Evolutionary conservation across 2,329 filamentous ascomycete genomes (phyloP).

Genomic region (Verticillium isaacii): DNA sequence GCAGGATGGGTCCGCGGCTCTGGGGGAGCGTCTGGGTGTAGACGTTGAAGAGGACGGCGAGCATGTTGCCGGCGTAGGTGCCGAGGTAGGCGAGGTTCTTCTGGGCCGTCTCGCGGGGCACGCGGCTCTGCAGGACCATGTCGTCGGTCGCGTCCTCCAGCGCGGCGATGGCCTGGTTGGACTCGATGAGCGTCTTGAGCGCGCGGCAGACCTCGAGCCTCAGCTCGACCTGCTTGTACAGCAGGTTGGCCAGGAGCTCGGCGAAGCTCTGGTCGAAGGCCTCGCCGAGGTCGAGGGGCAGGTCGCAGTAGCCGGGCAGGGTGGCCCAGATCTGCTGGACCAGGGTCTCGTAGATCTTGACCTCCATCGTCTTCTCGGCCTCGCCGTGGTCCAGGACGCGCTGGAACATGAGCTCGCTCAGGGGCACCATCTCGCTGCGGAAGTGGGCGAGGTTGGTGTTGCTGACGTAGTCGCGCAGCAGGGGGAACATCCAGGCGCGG

Average conservation of each 20-base stretch:
- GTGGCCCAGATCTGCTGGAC: constrained; percentile 95
- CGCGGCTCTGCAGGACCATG: constrained; percentile 70
- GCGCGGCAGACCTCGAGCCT: constrained; percentile 83
- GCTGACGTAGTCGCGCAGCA: constrained; percentile 82
- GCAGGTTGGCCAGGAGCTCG: constrained; percentile 82
- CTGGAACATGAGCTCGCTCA: constrained; percentile 89
- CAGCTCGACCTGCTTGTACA: constrained; percentile 88
- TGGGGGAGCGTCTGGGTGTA: constrained; percentile 95
- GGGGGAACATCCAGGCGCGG: constrained; percentile 89
- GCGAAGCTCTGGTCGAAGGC: constrained; percentile 86
- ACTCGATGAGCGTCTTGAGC: constrained; percentile 83
- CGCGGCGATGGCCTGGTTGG: constrained; percentile 75
- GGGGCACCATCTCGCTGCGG: constrained; percentile 75
- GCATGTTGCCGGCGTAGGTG: constrained; percentile 76
- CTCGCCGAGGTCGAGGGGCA: constrained; percentile 72
- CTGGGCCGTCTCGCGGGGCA: constrained; percentile 69
- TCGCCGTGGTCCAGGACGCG: constrained; percentile 76
- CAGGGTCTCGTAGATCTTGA: constrained; percentile 96
- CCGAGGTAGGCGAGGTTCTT: constrained; percentile 81
- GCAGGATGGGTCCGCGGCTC: constrained; percentile 82
- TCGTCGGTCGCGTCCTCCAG: constrained; percentile 64
- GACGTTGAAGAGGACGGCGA: constrained; percentile 97
- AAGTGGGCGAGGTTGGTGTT: constrained; percentile 89
- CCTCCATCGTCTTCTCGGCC: constrained; percentile 86
- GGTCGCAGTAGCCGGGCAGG: constrained; percentile 89